Evolutionary conservation across 139 green algal species (phyloP).

Genomic region (Mychonastes homosphaera): DNA sequence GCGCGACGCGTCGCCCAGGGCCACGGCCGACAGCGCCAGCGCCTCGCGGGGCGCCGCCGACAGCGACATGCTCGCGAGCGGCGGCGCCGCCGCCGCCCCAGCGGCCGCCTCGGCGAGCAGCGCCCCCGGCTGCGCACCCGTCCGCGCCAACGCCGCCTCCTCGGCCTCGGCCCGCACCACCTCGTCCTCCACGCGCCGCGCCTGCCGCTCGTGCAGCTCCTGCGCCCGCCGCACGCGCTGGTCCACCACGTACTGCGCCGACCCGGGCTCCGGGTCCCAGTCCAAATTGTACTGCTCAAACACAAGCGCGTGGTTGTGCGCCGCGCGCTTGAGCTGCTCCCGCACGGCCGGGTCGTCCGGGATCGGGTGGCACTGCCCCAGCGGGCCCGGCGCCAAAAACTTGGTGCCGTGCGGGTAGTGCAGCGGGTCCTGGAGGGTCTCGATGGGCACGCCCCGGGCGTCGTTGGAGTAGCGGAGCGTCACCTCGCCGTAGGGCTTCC

Average conservation of each 20-base stretch:
- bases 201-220: conserved; percentile 36
- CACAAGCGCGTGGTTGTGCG: conserved; percentile 34
- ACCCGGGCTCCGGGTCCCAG: conserved; percentile 50
- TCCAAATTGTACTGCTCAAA: conserved; percentile 70
- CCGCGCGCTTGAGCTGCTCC: conserved; percentile 39
- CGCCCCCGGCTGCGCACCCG: conserved; percentile 13
- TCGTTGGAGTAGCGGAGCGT: conserved; percentile 61
- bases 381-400: conserved; percentile 68
- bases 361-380: conserved; percentile 66
- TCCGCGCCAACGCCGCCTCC: neutral
- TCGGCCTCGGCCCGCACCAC: conserved; percentile 11
- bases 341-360: conserved; percentile 54
- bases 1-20: conserved; percentile 15
- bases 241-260: conserved; percentile 44
- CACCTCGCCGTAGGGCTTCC: conserved; percentile 85
- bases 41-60: too few species aligned
- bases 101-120: conserved; percentile 9
- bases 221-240: conserved; percentile 34
- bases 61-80: conserved; percentile 3
- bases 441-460: conserved; percentile 42
- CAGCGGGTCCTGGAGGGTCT: conserved; percentile 66
- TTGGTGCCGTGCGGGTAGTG: conserved; percentile 83
- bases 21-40: too few species aligned
- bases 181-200: conserved; percentile 32
- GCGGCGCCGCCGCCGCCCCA: neutral